Base-by-base conservation (phyloP, 129 eudicot species). In the Saposhnikovia divaricata region DNA sequence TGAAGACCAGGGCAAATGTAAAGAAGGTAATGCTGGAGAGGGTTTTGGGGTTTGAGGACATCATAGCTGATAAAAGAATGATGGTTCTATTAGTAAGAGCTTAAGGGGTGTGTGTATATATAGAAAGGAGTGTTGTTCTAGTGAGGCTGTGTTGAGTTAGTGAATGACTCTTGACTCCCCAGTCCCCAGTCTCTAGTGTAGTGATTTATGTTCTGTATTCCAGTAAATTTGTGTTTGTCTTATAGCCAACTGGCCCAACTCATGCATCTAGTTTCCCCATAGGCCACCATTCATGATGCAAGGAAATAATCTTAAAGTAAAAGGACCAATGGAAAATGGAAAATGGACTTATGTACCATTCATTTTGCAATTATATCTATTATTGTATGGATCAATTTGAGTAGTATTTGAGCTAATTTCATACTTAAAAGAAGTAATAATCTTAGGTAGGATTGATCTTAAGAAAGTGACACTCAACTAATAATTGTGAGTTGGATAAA, bases 1-100 rank as follows among this genome's bases (percentile, higher is more conserved):
- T 68, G 48, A 83, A 80, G 55, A 85, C 37, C 48, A 84, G 73
- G 14, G 73, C 73, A 68, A 68, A 68, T 68, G 73, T 14, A 34
- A 68, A 68, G 73, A 31, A 68, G 73, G 31, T 4, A 31, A 68
- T 68, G 73, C 4, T 31, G 73, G 42, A 68, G 73, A 68, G 73
- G 42, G 42, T 14, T 0, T 15, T 12, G 42, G 43, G 23, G 43
- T 3, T 68, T 68, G 73, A 68, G 73, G 73, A 8, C 73, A 31
- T 68, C 73, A 68, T 68, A 31, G 73, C 21, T 68, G 19, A 31
- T 0, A 34, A 28, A 13, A 31, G 73, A 68, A 23, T 68, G 73
- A 68, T 68, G 73, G 73, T 31, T 31, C 3, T 68, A 6, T 13
- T 13, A 68, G 39, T 12, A 31, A 68, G 23, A 68, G 40, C 39